A percentile compares a stretch with the other conserved stretches of the same genome.
Conservation (phyloP, 768 basidiomycete genomes). For the Mycena vulgaris region DNA sequence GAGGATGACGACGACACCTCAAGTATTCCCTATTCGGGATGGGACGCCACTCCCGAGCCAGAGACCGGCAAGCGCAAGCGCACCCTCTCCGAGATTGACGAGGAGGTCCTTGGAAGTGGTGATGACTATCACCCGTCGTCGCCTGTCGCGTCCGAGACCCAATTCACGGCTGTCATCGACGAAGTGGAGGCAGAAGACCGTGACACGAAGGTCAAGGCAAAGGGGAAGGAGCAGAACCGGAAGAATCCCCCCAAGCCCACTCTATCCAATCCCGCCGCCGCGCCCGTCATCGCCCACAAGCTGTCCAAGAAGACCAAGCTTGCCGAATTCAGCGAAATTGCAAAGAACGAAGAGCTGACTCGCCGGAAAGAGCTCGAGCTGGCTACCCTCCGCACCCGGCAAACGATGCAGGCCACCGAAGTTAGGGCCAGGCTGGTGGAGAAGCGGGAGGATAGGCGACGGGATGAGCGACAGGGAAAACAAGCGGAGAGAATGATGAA, state of each 20-base stretch:
- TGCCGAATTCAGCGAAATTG: slow-evolving; percentile 5
- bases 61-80: neutral
- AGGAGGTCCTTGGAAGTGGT: neutral
- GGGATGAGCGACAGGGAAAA: neutral
- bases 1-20: neutral
- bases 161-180: neutral
- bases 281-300: neutral
- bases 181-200: neutral
- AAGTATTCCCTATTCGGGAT: neutral
- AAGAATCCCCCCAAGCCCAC: slow-evolving; percentile 6
- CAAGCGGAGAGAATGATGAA: slow-evolving; percentile 10
- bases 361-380: slow-evolving; percentile 10
- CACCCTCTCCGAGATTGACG: neutral
- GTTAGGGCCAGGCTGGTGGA: neutral
- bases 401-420: neutral
- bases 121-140: neutral
- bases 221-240: neutral
- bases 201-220: neutral
- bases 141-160: neutral
- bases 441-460: too few species aligned
- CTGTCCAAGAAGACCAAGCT: slow-evolving; percentile 7
- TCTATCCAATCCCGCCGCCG: neutral
- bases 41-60: neutral
- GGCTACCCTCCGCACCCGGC: neutral
- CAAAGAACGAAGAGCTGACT: slow-evolving; percentile 2